These are phyloP conservation scores for Ascomycota sp. DNA, from an alignment of 2,329 filamentous ascomycete genomes.

Conservation along the genomic window DNA sequence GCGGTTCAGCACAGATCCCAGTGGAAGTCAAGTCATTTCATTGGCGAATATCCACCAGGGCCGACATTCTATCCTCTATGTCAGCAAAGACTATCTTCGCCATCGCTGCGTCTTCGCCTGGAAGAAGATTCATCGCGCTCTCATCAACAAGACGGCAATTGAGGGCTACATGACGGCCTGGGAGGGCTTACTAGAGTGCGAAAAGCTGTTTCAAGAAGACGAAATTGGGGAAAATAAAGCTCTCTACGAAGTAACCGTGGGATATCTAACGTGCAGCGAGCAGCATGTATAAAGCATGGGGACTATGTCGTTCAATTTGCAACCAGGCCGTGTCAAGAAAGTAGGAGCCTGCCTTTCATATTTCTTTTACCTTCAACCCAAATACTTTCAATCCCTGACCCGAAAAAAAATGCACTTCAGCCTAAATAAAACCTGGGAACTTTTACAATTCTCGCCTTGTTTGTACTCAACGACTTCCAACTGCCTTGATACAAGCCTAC, in stretches of 20 bases:
- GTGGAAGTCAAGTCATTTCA: not conserved
- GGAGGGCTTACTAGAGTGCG: slow-evolving; percentile 1
- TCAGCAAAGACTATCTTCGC: not conserved
- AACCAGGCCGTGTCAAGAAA: too few relatives aligned
- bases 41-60: slow-evolving; percentile 2
- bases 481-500: too few relatives aligned
- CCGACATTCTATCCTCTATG: slow-evolving; percentile 1
- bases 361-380: too few relatives aligned
- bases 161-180: slow-evolving; percentile 1
- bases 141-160: slow-evolving; percentile 1
- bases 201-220: slow-evolving; percentile 1
- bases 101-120: slow-evolving; percentile 2
- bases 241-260: slow-evolving; percentile 1
- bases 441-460: too few relatives aligned
- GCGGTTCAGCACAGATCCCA: not conserved
- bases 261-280: slow-evolving; percentile 1
- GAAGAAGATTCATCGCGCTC: slow-evolving; percentile 1
- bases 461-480: too few relatives aligned
- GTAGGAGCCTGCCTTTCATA: too few relatives aligned
- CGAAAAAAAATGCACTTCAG: too few relatives aligned
- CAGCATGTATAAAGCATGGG: too few relatives aligned
- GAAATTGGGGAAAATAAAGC: not conserved
- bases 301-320: too few relatives aligned
- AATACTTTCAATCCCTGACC: too few relatives aligned
- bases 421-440: too few relatives aligned